Evolutionary conservation across 1,284 basidiomycete species (phyloP), one percentile per base, ranked within the genome.

Genomic region (Austroboletus novae-zelandiae): DNA sequence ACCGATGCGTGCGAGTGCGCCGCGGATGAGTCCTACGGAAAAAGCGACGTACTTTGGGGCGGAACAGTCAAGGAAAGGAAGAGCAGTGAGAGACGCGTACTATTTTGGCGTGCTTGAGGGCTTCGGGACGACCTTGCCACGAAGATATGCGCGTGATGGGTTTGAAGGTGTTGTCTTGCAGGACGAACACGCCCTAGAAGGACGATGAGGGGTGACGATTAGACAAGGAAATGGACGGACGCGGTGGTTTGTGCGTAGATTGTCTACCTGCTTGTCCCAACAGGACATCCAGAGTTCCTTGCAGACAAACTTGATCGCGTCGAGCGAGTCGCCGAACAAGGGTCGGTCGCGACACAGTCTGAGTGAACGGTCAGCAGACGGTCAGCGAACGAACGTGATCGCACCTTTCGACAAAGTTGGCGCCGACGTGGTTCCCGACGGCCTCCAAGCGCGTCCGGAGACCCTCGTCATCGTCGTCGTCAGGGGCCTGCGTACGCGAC

Each of bases 251-350:
- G 94, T 98, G 42, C 94, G 81, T 43, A 98, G 73, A 66, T 97
- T 97, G 66, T 98, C 94, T 2, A 97, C 92, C 68, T 97, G 95
- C 65, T 96, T 95, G 51, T 92, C 89, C 89, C 89, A 94, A 50
- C 84, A 85, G 4, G 84, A 78, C 0, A 78, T 77, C 92, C 92
- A 94, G n/a, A 97, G 74, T 55, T 98, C 94, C 66, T 98, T 98
- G 75, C 94, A 98, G 54, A 98, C 79, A 64, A 97, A 97, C 69
- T 98, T 98, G 72, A 98, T 86, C 14, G 84, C 85, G 59, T 98
- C 94, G 9, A 98, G 76, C 2, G 93, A 91, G 59, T 94, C 88
- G 0, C 81, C 70, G 57, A 96, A 89, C 40, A 90, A 77, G 30
- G 84, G 74, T 54, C 86, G 76, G 52, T 92, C 86, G 29, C 86